These are phyloP conservation scores for Xylaria intraflava DNA, from an alignment of 495 filamentous ascomycete genomes.

Conservation along the genomic window DNA sequence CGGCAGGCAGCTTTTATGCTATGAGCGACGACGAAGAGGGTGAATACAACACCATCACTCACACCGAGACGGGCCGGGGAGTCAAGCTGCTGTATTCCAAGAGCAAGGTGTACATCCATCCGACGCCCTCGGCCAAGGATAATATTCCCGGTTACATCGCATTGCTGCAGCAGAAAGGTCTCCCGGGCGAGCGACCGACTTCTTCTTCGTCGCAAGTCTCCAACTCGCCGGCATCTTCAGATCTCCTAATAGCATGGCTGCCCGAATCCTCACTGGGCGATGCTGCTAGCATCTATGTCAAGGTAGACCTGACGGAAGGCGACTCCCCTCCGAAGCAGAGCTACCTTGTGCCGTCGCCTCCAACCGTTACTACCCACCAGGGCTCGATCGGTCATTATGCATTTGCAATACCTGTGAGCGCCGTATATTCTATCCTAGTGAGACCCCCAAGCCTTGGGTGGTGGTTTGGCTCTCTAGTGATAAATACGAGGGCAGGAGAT, in stretches of 20 bases:
- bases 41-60: slow-evolving; percentile 92
- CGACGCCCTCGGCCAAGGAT: slow-evolving; percentile 85
- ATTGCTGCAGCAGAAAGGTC: slow-evolving; percentile 80
- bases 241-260: slow-evolving; percentile 84
- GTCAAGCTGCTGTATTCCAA: slow-evolving; percentile 97
- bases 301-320: slow-evolving; percentile 81
- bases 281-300: slow-evolving; percentile 82
- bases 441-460: slow-evolving; percentile 90
- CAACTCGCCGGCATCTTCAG: slow-evolving; percentile 44
- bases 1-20: slow-evolving; percentile 89
- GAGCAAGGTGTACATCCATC: slow-evolving; percentile 99
- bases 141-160: slow-evolving; percentile 97
- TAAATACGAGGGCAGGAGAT: slow-evolving; percentile 84
- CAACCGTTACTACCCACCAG: slow-evolving; percentile 64
- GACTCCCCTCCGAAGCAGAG: slow-evolving; percentile 75
- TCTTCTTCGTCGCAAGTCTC: slow-evolving; percentile 45
- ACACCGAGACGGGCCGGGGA: slow-evolving; percentile 68
- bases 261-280: slow-evolving; percentile 86
- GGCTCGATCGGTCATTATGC: slow-evolving; percentile 78
- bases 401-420: slow-evolving; percentile 83
- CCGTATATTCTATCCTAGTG: slow-evolving; percentile 84
- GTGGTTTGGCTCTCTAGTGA: slow-evolving; percentile 95
- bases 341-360: slow-evolving; percentile 87
- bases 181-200: slow-evolving; percentile 36
- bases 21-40: slow-evolving; percentile 94